Conservation (phyloP, 2,329 filamentous ascomycete species). For the Ophiocordyceps camponoti-floridani region DNA sequence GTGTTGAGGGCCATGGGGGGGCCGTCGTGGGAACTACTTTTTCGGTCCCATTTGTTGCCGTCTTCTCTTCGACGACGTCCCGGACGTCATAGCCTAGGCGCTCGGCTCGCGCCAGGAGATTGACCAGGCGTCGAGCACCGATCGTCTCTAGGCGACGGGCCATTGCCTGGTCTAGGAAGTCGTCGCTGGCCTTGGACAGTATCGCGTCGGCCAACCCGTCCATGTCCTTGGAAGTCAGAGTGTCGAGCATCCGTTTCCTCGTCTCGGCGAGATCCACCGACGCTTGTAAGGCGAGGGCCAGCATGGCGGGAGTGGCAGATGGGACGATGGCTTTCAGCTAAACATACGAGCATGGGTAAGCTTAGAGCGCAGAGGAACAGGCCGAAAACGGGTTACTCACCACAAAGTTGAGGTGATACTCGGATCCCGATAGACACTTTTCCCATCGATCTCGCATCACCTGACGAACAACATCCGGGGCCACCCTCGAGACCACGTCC, state of each 20-base stretch:
- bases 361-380: not conserved
- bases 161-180: slow-evolving; percentile 34
- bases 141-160: slow-evolving; percentile 33
- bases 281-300: slow-evolving; percentile 17
- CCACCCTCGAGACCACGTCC: slow-evolving; percentile 17
- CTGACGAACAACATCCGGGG: slow-evolving; percentile 27
- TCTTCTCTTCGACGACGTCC: slow-evolving; percentile 27
- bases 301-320: slow-evolving; percentile 18
- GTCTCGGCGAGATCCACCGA: slow-evolving; percentile 23
- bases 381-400: slow-evolving; percentile 17
- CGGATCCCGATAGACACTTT: slow-evolving; percentile 28
- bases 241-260: slow-evolving; percentile 21
- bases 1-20: too few species aligned
- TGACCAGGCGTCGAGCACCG: slow-evolving; percentile 33
- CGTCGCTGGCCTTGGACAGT: slow-evolving; percentile 25
- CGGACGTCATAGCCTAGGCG: slow-evolving; percentile 35
- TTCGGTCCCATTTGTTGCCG: not conserved
- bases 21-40: too few species aligned
- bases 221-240: slow-evolving; percentile 21
- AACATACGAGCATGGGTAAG: slow-evolving; percentile 8
- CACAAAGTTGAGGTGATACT: slow-evolving; percentile 33
- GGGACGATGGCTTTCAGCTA: slow-evolving; percentile 32
- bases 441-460: slow-evolving; percentile 32
- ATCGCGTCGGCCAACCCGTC: slow-evolving; percentile 26
- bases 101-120: slow-evolving; percentile 36